These are phyloP conservation scores for Eurotiales sp. DNA, from an alignment of 2,329 filamentous ascomycete species.

Conservation along the genomic window DNA sequence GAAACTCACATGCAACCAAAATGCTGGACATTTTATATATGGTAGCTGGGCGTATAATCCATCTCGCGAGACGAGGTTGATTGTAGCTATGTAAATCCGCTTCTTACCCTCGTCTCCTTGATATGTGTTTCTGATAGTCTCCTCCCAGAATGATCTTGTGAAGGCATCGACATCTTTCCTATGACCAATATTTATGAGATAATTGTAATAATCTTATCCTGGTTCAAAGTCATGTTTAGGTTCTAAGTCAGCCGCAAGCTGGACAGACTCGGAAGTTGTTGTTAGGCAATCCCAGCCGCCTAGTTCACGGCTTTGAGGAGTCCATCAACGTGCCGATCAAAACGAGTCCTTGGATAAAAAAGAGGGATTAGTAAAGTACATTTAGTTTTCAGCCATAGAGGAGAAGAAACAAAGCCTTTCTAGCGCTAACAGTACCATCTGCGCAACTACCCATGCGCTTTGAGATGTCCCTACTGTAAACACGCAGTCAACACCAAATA, in stretches of 20 bases:
- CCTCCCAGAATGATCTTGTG: slow-evolving; percentile 37
- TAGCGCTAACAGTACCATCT: slow-evolving; percentile 48
- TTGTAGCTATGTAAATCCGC: slow-evolving; percentile 42
- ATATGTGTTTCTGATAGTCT: slow-evolving; percentile 41
- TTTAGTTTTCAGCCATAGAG: too few relatives aligned
- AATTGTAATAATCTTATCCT: slow-evolving; percentile 36
- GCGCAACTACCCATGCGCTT: slow-evolving; percentile 48
- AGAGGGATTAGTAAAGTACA: background rate
- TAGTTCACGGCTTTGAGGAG: slow-evolving; percentile 35
- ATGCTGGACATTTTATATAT: slow-evolving; percentile 46
- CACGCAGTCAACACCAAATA: slow-evolving; percentile 35
- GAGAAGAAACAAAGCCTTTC: slow-evolving; percentile 31
- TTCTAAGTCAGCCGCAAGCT: slow-evolving; percentile 31
- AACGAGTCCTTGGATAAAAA: slow-evolving; percentile 41
- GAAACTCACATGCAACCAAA: slow-evolving; percentile 45
- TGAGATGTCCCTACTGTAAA: slow-evolving; percentile 48
- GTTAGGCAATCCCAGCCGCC: slow-evolving; percentile 45
- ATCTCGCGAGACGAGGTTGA: slow-evolving; percentile 45
- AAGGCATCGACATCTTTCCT: slow-evolving; percentile 33
- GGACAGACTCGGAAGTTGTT: slow-evolving; percentile 30
- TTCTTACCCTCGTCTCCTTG: slow-evolving; percentile 44
- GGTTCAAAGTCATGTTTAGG: slow-evolving; percentile 39
- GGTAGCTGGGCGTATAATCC: slow-evolving; percentile 40
- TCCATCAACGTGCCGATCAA: slow-evolving; percentile 48
- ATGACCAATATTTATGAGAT: slow-evolving; percentile 45